phyloP scores from a whole-genome alignment of 331 rosid genomes.

The Acacia concinna region DNA sequence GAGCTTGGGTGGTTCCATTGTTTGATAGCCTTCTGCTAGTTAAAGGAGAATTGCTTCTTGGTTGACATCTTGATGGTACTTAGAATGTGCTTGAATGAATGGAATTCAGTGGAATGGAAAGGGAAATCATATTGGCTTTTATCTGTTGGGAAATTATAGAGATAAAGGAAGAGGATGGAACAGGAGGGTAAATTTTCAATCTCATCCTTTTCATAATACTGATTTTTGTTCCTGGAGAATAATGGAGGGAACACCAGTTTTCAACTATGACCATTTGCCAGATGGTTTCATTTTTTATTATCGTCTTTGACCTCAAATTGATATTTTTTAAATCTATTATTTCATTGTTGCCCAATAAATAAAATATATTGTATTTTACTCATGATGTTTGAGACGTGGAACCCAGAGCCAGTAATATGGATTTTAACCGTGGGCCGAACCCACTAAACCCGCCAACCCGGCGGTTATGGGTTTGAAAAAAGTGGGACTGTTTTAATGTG shows the following conservation, averaged over 20 bases:
- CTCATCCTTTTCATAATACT: background rate
- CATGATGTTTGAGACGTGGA: background rate
- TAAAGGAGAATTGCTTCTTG: background rate
- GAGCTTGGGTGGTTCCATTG: background rate
- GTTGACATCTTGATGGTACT: background rate
- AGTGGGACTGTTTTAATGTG: too few species aligned
- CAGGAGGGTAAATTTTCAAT: background rate
- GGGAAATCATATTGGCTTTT: background rate
- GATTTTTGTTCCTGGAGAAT: background rate
- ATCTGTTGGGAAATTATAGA: background rate
- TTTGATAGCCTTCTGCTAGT: background rate
- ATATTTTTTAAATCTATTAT: background rate
- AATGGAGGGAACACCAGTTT: background rate
- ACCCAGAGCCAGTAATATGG: too few species aligned
- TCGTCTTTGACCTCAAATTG: background rate
- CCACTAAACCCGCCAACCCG: too few species aligned
- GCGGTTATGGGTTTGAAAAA: too few species aligned
- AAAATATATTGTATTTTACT: background rate
- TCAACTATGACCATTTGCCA: background rate
- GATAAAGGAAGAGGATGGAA: background rate
- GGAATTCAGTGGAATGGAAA: background rate
- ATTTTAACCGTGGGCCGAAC: too few species aligned
- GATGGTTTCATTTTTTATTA: background rate
- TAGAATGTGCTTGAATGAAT: background rate
- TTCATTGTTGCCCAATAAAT: background rate